Percentiles rank a stretch among this genome's conserved stretches.
These are phyloP conservation scores for Kitagawia praeruptora DNA, from an alignment of 129 eudicot species.

Conservation along the genomic window DNA sequence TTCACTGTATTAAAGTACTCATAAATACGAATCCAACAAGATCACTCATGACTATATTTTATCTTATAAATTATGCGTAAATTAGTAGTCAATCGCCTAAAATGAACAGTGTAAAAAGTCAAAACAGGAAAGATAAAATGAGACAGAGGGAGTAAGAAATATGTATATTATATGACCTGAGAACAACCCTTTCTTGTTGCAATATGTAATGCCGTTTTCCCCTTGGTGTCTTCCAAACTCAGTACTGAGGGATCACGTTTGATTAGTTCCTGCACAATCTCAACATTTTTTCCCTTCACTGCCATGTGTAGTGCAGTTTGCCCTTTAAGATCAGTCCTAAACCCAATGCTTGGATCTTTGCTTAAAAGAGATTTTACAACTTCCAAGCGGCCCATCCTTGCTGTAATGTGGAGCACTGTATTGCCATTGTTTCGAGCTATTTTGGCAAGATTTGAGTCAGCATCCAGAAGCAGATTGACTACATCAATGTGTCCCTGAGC, in stretches of 20 bases:
- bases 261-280: conserved; percentile 66
- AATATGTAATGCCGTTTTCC: conserved; percentile 83
- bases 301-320: conserved; percentile 98
- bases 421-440: conserved; percentile 91
- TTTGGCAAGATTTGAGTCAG: conserved; percentile 85
- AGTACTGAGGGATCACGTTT: conserved; percentile 79
- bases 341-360: conserved; percentile 74
- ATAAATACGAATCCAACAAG: too few species aligned
- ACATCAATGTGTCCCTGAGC: conserved; percentile 87
- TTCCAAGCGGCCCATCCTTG: conserved; percentile 96
- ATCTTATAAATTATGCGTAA: too few species aligned
- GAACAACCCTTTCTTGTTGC: conserved; percentile 74
- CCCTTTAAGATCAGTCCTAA: conserved; percentile 77
- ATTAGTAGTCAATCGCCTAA: too few species aligned
- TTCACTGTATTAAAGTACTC: too few species aligned
- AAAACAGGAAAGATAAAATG: too few species aligned
- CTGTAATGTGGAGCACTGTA: conserved; percentile 87
- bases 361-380: conserved; percentile 62
- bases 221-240: conserved; percentile 73
- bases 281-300: conserved; percentile 81
- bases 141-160: too few species aligned
- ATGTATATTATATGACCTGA: conserved; percentile 37
- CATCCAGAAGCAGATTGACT: conserved; percentile 78
- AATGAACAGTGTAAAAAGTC: too few species aligned
- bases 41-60: too few species aligned